Conservation (phyloP, 805 yeast genomes). For the Metschnikowia koreensis region DNA sequence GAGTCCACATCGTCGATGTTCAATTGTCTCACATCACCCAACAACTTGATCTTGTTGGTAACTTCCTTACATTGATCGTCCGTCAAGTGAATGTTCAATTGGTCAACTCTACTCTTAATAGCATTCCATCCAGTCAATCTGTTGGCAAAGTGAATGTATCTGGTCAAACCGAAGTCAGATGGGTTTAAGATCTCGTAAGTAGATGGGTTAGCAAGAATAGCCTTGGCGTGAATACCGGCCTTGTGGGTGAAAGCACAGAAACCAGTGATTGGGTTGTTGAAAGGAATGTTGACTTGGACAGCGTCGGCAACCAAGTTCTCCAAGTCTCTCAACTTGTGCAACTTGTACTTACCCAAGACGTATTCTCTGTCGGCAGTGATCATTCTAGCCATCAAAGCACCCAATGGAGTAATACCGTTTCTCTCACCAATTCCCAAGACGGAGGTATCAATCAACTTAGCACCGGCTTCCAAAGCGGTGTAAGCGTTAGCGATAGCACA, state of each 20-base stretch:
- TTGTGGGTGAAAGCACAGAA: slow-evolving; percentile 65
- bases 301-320: slow-evolving; percentile 60
- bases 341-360: slow-evolving; percentile 55
- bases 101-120: slow-evolving; percentile 59
- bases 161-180: slow-evolving; percentile 56
- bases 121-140: slow-evolving; percentile 65
- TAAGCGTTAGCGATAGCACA: slow-evolving; percentile 64
- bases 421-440: slow-evolving; percentile 64
- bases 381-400: slow-evolving; percentile 64
- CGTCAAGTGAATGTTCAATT: slow-evolving; percentile 52
- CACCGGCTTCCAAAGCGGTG: slow-evolving; percentile 63
- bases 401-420: slow-evolving; percentile 61
- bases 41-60: slow-evolving; percentile 51
- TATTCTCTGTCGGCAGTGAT: slow-evolving; percentile 60
- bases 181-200: slow-evolving; percentile 61
- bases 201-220: slow-evolving; percentile 61
- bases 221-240: slow-evolving; percentile 64
- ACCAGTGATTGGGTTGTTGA: slow-evolving; percentile 63
- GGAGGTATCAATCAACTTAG: slow-evolving; percentile 56
- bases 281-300: slow-evolving; percentile 57
- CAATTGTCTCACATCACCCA: slow-evolving; percentile 60
- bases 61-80: slow-evolving; percentile 59
- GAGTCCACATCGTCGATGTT: slow-evolving; percentile 62
- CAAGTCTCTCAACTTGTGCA: slow-evolving; percentile 54
- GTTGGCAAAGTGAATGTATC: slow-evolving; percentile 61